Percentiles rank a stretch among this genome's conserved stretches.
Evolutionary conservation across 352 stramenopile species (phyloP).

Genomic region (Thalassiosira exigua): DNA sequence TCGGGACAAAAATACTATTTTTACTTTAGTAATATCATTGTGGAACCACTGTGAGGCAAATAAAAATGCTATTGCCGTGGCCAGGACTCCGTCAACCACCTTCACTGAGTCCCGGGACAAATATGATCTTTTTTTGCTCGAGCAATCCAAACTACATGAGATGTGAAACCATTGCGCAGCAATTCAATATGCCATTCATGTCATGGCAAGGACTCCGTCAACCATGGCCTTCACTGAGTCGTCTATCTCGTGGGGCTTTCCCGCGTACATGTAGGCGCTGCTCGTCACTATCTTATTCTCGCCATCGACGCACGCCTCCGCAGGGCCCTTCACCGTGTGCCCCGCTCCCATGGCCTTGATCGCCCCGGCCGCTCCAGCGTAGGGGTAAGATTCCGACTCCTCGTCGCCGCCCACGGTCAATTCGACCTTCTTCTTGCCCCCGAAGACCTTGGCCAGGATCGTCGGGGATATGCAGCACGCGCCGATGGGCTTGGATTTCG

Average conservation of each 20-base stretch:
- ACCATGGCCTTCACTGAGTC: slow-evolving; percentile 58
- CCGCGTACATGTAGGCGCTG: slow-evolving; percentile 62
- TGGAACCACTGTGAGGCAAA: no score
- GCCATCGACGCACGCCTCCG: slow-evolving; percentile 41
- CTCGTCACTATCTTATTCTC: slow-evolving; percentile 58
- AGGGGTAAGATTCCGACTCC: slow-evolving; percentile 29
- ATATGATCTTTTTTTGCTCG: no score
- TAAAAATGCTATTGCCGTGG: no score
- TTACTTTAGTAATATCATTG: no score
- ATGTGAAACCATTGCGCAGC: no score
- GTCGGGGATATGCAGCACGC: slow-evolving; percentile 64
- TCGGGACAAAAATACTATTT: no score
- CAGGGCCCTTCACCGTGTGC: slow-evolving; percentile 44
- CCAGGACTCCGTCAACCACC: no score
- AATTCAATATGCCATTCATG: no score
- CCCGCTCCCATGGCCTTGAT: slow-evolving; percentile 49
- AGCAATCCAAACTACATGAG: no score
- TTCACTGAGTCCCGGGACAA: no score
- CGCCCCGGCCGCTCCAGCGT: slow-evolving; percentile 40
- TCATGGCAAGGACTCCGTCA: slow-evolving; percentile 48
- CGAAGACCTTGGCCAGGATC: slow-evolving; percentile 53
- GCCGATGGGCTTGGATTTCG: slow-evolving; percentile 60
- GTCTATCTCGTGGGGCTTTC: slow-evolving; percentile 41
- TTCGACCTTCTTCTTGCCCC: slow-evolving; percentile 32
- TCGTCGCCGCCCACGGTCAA: slow-evolving; percentile 53